phyloP scores from a whole-genome alignment of 306 rosid species.

The Dryas alaskensis region DNA sequence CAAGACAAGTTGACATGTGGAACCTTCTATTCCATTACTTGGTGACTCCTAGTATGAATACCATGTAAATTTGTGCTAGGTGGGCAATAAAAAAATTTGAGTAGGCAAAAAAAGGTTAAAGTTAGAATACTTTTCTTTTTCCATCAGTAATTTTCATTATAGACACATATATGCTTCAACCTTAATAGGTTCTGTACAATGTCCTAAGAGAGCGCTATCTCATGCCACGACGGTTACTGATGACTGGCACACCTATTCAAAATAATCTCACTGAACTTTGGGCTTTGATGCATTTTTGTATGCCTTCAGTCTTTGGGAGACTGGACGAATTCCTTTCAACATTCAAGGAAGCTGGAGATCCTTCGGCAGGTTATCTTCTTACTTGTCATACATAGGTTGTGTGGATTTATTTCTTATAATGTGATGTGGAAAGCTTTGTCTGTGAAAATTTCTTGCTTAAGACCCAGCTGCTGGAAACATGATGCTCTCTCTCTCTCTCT shows the following conservation, averaged over 20 bases:
- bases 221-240: constrained; percentile 82
- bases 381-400: constrained; percentile 11
- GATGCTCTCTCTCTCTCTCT: not conserved
- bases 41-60: not conserved
- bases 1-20: not conserved
- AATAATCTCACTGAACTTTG: constrained; percentile 87
- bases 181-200: constrained; percentile 70
- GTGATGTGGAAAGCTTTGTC: not conserved
- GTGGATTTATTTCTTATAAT: not conserved
- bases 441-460: not conserved
- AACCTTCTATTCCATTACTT: not conserved
- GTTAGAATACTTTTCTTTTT: not conserved
- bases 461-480: not conserved
- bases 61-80: not conserved
- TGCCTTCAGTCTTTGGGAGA: constrained; percentile 87
- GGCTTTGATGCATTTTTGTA: constrained; percentile 86
- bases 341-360: constrained; percentile 71
- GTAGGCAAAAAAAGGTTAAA: not conserved
- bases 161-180: constrained; percentile 23
- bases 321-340: constrained; percentile 70
- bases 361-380: constrained; percentile 50
- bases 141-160: constrained; percentile 9
- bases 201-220: constrained; percentile 72
- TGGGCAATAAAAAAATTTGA: not conserved
- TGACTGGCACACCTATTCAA: constrained; percentile 97